Conservation (phyloP, 1,139 yeast genomes). For the Diutina catenulata region DNA sequence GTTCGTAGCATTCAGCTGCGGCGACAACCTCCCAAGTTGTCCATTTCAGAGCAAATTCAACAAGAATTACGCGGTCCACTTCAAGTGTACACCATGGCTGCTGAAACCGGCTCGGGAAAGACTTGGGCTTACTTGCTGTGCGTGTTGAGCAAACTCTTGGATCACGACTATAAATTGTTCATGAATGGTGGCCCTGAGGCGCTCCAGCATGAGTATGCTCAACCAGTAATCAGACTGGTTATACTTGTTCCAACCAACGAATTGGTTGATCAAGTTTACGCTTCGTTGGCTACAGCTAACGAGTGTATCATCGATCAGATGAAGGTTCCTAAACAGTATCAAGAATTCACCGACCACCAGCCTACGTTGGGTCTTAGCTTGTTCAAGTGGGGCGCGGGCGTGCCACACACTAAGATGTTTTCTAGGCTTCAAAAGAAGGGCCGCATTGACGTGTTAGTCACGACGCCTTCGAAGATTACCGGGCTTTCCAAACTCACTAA, state of each 20-base stretch:
- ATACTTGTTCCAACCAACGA: conserved; percentile 84
- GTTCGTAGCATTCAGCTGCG: conserved; percentile 30
- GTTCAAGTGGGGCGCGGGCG: conserved; percentile 47
- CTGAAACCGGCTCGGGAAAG: conserved; percentile 95
- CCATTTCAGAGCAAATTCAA: conserved; percentile 12
- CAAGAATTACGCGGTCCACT: conserved; percentile 12
- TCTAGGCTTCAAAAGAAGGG: conserved; percentile 29
- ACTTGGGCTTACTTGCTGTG: conserved; percentile 87
- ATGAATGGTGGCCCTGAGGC: conserved; percentile 14
- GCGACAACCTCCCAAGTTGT: conserved; percentile 6
- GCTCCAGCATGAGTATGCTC: conserved; percentile 18
- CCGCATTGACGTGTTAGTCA: conserved; percentile 66
- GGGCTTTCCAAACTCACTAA: conserved; percentile 33
- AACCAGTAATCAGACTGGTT: conserved; percentile 50
- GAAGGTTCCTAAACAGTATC: neutral
- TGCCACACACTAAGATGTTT: conserved; percentile 37
- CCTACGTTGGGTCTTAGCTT: conserved; percentile 29
- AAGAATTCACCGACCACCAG: conserved; percentile 14
- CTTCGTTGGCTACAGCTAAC: conserved; percentile 34
- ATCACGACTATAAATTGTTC: conserved; percentile 31
- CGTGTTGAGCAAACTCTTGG: conserved; percentile 52
- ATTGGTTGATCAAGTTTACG: conserved; percentile 67
- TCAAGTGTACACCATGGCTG: conserved; percentile 65
- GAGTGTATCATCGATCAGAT: conserved; percentile 13
- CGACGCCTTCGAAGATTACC: conserved; percentile 67